Percentiles rank a stretch among this genome's conserved stretches.
Evolutionary conservation across 2,329 filamentous ascomycete species (phyloP).

Genomic region (Coleophoma cylindrospora): DNA sequence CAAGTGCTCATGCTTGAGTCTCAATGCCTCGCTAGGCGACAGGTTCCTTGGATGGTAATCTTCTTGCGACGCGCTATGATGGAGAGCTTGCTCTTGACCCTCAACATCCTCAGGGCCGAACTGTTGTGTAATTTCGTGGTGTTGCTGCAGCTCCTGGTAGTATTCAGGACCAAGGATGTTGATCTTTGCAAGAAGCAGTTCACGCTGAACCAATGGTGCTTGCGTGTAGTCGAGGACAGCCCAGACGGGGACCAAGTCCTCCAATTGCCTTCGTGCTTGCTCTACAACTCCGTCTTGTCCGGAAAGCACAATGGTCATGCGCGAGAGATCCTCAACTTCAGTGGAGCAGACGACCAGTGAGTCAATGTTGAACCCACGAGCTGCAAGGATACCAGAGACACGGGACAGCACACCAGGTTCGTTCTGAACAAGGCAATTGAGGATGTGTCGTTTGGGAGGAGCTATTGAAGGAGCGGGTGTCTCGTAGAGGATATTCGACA

Average conservation of each 20-base stretch:
- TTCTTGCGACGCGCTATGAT: slow-evolving; percentile 19
- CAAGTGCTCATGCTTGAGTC: slow-evolving; percentile 96
- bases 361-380: slow-evolving; percentile 98
- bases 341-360: slow-evolving; percentile 96
- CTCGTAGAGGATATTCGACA: slow-evolving; percentile 98
- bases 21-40: slow-evolving; percentile 79
- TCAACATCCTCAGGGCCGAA: slow-evolving; percentile 29
- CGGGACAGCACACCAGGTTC: slow-evolving; percentile 96
- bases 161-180: slow-evolving; percentile 96
- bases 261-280: slow-evolving; percentile 90
- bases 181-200: slow-evolving; percentile 92
- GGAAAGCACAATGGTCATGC: slow-evolving; percentile 97
- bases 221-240: slow-evolving; percentile 94
- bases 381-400: slow-evolving; percentile 92
- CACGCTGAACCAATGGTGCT: slow-evolving; percentile 89
- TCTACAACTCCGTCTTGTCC: slow-evolving; percentile 97
- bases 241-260: slow-evolving; percentile 97
- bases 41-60: slow-evolving; percentile 91
- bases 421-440: slow-evolving; percentile 98
- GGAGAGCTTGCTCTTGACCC: slow-evolving; percentile 33
- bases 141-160: slow-evolving; percentile 92
- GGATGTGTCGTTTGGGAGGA: slow-evolving; percentile 88
- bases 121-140: slow-evolving; percentile 76
- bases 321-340: slow-evolving; percentile 91
- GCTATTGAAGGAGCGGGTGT: slow-evolving; percentile 78